phyloP scores from a whole-genome alignment of 2,329 filamentous ascomycete species.

The Aspergillus fumigatus region DNA sequence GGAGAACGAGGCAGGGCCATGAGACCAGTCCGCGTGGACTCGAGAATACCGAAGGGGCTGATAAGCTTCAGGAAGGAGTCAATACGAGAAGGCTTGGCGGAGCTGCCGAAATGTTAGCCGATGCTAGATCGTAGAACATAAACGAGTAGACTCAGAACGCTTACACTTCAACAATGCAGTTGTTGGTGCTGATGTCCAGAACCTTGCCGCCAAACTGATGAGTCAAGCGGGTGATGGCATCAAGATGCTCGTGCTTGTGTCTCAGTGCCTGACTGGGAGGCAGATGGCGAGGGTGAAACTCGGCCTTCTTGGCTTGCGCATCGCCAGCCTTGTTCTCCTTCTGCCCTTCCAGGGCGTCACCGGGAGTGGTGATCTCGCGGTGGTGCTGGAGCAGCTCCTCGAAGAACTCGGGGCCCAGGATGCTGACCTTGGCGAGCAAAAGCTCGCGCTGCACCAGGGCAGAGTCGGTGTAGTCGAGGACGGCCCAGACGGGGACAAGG shows the following conservation, averaged over 20 bases:
- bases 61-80: slow-evolving; percentile 98
- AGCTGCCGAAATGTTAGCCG: slow-evolving; percentile 46
- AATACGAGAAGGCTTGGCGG: slow-evolving; percentile 87
- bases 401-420: slow-evolving; percentile 95
- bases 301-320: slow-evolving; percentile 34
- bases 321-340: slow-evolving; percentile 15
- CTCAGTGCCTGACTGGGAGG: slow-evolving; percentile 82
- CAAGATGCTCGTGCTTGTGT: slow-evolving; percentile 96
- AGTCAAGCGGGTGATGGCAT: slow-evolving; percentile 91
- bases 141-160: slow-evolving; percentile 31
- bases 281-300: slow-evolving; percentile 88
- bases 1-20: slow-evolving; percentile 96
- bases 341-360: slow-evolving; percentile 33
- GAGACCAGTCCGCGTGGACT: slow-evolving; percentile 89
- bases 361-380: slow-evolving; percentile 71
- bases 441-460: slow-evolving; percentile 94
- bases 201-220: slow-evolving; percentile 99
- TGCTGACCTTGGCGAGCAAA: slow-evolving; percentile 92
- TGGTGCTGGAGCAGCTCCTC: slow-evolving; percentile 95
- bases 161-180: slow-evolving; percentile 96
- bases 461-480: slow-evolving; percentile 89
- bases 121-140: background rate
- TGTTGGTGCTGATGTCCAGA: slow-evolving; percentile 94
- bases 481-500: slow-evolving; percentile 95
- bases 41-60: slow-evolving; percentile 88